phyloP scores from a whole-genome alignment of 2,329 filamentous ascomycete genomes.

The Exophiala xenobiotica region DNA sequence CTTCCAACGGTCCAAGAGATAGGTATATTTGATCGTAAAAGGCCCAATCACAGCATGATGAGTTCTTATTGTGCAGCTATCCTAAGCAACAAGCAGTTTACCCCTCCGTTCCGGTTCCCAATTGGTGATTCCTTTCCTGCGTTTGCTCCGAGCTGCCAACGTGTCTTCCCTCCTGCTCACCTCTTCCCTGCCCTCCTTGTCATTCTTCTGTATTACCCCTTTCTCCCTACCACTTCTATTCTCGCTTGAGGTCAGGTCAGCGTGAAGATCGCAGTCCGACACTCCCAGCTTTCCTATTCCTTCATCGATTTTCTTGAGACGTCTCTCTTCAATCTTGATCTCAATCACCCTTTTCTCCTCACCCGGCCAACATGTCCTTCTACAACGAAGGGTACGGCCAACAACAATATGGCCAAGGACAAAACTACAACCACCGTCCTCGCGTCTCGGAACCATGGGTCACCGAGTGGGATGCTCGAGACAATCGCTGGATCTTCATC shows the following conservation, averaged over 20 bases:
- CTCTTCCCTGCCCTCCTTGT: background rate
- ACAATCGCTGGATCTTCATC: conserved; percentile 46
- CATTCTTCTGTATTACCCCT: background rate
- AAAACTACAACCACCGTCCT: conserved; percentile 21
- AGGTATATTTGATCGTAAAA: too few species aligned
- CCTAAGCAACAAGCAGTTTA: background rate
- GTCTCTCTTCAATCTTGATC: background rate
- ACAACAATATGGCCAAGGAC: background rate
- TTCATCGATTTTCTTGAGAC: background rate
- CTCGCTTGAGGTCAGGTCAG: too few species aligned
- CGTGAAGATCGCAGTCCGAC: background rate
- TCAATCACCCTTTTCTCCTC: background rate
- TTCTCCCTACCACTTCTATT: too few species aligned
- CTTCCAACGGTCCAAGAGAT: too few species aligned
- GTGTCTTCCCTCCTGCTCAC: background rate
- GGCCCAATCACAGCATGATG: background rate
- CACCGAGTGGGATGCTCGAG: conserved; percentile 45
- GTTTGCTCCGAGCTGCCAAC: background rate
- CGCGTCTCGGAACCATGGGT: conserved; percentile 44
- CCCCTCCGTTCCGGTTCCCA: conserved; percentile 1
- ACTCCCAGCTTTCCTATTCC: too few species aligned
- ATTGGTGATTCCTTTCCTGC: background rate
- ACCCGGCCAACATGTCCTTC: conserved; percentile 11
- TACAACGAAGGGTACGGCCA: conserved; percentile 10
- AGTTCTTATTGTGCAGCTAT: background rate